Evolutionary conservation across 495 filamentous ascomycete species (phyloP), one percentile per base, ranked within the genome.

Genomic region (Cenococcum geophilum): DNA sequence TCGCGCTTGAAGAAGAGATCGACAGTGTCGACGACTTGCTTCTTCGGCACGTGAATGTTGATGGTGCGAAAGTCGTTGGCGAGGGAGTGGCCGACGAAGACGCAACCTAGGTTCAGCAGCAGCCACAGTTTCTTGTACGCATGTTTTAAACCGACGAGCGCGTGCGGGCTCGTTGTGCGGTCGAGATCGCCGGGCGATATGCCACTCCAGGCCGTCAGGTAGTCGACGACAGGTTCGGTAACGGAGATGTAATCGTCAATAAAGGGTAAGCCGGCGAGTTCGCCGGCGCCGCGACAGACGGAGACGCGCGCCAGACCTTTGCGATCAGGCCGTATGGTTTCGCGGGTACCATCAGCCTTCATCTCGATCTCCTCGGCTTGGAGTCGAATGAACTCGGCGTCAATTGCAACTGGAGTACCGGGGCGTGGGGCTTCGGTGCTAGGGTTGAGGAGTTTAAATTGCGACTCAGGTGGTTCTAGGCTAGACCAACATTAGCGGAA

Each of bases 91-190:
- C 93, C 93, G 32, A 99, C 83, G 73, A 99, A 99, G 49, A 88
- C 78, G 74, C 89, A 95, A 32, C 95, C 93, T 1, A 97, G 80
- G 70, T 99, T 97, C 9, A 97, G 82, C 8, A 99, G 83, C 12
- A 97, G 80, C 93, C 93, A 99, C 32, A 99, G 84, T 69, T 96
- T 96, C 71, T 97, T 99, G 77, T 97, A 97, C 8, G 91, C 92
- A 18, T 84, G 82, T 72, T 97, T 99, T 32, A 97, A 79, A 10
- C 86, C 79, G 8, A 97, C 88, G 0, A 97, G 80, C 57, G 88
- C 86, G 74, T 95, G 91, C 40, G 77, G 80, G 16, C 89, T 89
- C 8, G 79, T 82, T 34, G 77, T 77, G 3, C 83, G 81, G 68
- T 96, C 88, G 22, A 99, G 78, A 70, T 99, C 93, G 0, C 85